A percentile compares a stretch with the other conserved stretches of the same genome.
Evolutionary conservation across 306 rosid species (phyloP).

Genomic region (Trifolium pratense): DNA sequence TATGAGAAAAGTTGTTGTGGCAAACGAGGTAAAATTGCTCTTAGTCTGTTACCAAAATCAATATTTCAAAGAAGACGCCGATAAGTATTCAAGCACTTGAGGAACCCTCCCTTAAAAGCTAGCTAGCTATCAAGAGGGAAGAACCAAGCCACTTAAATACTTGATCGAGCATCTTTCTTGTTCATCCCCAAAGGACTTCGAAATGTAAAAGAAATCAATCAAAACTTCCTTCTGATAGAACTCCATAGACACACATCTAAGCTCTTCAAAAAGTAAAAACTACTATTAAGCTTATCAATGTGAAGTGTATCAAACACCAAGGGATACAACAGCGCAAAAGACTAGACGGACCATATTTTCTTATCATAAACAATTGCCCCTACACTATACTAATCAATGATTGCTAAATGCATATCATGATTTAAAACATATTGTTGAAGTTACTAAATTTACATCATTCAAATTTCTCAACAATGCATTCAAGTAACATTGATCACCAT

Average conservation of each 20-base stretch:
- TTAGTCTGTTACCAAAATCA: too few relatives aligned
- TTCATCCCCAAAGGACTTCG: not conserved
- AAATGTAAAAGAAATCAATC: not conserved
- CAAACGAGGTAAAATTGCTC: not conserved
- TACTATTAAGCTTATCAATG: not conserved
- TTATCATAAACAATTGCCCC: not conserved
- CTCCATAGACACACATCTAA: not conserved
- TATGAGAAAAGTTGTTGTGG: not conserved
- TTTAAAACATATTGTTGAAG: constrained; percentile 12
- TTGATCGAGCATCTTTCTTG: not conserved
- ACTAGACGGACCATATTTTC: not conserved
- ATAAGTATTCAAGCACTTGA: not conserved
- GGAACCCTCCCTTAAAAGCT: not conserved
- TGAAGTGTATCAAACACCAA: constrained; percentile 7
- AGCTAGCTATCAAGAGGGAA: not conserved
- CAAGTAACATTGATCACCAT: constrained; percentile 6
- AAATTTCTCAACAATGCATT: constrained; percentile 20
- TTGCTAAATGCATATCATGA: constrained; percentile 28
- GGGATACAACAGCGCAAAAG: not conserved
- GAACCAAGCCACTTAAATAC: not conserved
- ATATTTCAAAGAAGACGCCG: not conserved
- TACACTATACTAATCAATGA: constrained; percentile 9
- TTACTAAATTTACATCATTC: constrained; percentile 31
- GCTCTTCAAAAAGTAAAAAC: constrained; percentile 5
- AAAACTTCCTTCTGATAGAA: not conserved